Conservation (phyloP, 208 protist genomes). For the Acanthamoeba lugdunensis region DNA sequence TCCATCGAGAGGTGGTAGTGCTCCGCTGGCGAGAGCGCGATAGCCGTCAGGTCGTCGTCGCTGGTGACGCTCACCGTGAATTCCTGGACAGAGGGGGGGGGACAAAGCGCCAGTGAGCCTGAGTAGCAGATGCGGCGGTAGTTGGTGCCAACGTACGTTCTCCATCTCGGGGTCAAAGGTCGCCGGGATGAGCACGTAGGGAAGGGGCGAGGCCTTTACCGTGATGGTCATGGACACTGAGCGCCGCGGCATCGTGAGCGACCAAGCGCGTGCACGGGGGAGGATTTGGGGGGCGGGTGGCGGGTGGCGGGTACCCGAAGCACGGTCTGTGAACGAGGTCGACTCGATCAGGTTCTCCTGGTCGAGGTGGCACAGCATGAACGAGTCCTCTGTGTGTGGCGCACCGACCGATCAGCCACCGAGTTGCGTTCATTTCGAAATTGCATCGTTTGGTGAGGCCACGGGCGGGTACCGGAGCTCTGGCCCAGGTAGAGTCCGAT, state of each 20-base stretch:
- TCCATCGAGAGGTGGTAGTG: neutral
- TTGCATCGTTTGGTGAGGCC: neutral
- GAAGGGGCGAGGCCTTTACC: neutral
- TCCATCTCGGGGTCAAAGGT: conserved; percentile 33
- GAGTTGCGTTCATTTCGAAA: neutral
- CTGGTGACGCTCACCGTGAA: neutral
- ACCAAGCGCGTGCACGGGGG: neutral
- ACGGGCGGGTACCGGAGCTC: conserved; percentile 9
- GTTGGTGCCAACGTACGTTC: neutral
- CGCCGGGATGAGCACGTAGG: conserved; percentile 47
- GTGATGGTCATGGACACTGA: conserved; percentile 22
- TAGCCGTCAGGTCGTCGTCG: conserved; percentile 7
- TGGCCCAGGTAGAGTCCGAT: conserved; percentile 39
- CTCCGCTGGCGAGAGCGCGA: neutral
- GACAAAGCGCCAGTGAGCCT: too few species aligned
- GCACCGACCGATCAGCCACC: neutral
- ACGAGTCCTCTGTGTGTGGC: conserved; percentile 19
- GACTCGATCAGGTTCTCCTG: conserved; percentile 13
- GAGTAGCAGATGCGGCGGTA: too few species aligned
- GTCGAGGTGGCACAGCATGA: conserved; percentile 38
- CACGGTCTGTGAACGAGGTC: neutral
- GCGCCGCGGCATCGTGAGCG: neutral
- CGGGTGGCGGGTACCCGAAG: neutral
- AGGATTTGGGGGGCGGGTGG: neutral
- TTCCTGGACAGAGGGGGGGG: neutral